Percentiles rank a stretch among this genome's conserved stretches.
Evolutionary conservation across 2,329 filamentous ascomycete genomes (phyloP).

Genomic region (Furcasterigmium sp.): DNA sequence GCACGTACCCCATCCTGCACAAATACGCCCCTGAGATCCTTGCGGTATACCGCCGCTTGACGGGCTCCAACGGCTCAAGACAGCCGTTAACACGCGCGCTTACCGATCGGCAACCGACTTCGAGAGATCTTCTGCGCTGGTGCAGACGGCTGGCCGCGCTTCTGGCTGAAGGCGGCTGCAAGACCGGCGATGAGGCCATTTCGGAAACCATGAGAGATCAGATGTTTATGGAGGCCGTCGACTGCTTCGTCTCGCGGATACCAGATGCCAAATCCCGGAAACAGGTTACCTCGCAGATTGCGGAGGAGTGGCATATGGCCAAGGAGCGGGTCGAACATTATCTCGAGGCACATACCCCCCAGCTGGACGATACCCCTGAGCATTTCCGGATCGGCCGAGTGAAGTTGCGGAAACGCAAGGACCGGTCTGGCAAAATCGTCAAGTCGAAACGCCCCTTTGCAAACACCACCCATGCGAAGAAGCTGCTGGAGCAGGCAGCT

Average conservation of each 20-base stretch:
- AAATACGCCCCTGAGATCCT: conserved; percentile 57
- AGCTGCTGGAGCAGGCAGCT: conserved; percentile 82
- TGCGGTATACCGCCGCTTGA: conserved; percentile 51
- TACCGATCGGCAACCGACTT: conserved; percentile 50
- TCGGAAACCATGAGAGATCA: conserved; percentile 69
- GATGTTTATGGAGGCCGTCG: conserved; percentile 89
- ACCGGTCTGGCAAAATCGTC: conserved; percentile 38
- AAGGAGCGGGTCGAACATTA: conserved; percentile 77
- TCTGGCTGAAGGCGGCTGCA: conserved; percentile 53
- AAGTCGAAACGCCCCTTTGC: conserved; percentile 67
- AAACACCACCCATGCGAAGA: conserved; percentile 77
- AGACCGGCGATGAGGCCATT: conserved; percentile 63
- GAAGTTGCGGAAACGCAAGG: conserved; percentile 52
- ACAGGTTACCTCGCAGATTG: conserved; percentile 63
- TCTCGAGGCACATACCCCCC: conserved; percentile 66
- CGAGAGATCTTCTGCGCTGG: conserved; percentile 87
- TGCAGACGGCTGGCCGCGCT: conserved; percentile 70
- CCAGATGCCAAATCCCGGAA: conserved; percentile 58
- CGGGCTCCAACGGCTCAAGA: conserved; percentile 32
- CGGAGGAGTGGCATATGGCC: conserved; percentile 82
- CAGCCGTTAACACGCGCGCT: conserved; percentile 34
- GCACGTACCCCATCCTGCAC: conserved; percentile 64
- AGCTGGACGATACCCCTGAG: conserved; percentile 55
- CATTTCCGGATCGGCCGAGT: conserved; percentile 63
- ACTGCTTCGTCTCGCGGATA: conserved; percentile 84